Percentiles rank a stretch among this genome's conserved stretches.
Evolutionary conservation across 208 protist species (phyloP).

Genomic region (Leishmania gerbilli): DNA sequence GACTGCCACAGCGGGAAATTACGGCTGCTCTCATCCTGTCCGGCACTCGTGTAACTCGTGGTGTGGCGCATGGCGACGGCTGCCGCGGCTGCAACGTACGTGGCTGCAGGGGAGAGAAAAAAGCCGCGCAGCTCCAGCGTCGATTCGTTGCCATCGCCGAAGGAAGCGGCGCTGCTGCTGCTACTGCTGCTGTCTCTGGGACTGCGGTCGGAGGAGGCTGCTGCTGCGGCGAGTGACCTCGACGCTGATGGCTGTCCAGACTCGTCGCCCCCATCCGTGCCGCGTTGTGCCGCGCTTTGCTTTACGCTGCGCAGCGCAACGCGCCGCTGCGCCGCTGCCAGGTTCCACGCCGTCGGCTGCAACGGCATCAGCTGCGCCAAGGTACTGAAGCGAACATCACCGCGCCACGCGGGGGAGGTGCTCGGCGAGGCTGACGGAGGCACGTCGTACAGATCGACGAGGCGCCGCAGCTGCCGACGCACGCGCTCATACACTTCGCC

Average conservation of each 20-base stretch:
- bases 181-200: background rate
- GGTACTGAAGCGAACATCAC: constrained; percentile 14
- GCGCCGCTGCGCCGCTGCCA: constrained; percentile 19
- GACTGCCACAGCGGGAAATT: background rate
- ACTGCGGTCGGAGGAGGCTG: background rate
- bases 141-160: background rate
- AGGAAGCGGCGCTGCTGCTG: background rate
- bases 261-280: too few species aligned
- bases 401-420: background rate
- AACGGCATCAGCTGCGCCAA: constrained; percentile 22
- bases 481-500: constrained; percentile 30
- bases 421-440: background rate
- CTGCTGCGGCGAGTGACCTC: background rate
- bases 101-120: constrained; percentile 34
- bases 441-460: constrained; percentile 17
- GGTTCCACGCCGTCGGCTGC: constrained; percentile 10
- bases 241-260: background rate
- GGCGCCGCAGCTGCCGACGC: constrained; percentile 19
- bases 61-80: background rate
- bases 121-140: constrained; percentile 25
- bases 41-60: background rate
- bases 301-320: background rate
- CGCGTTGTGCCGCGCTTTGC: background rate
- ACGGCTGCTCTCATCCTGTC: constrained; percentile 10
- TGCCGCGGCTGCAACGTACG: constrained; percentile 31